A percentile compares a stretch with the other conserved stretches of the same genome.
These are phyloP conservation scores for Apiotrichum sp. DNA, from an alignment of 1,284 basidiomycete genomes.

Conservation along the genomic window DNA sequence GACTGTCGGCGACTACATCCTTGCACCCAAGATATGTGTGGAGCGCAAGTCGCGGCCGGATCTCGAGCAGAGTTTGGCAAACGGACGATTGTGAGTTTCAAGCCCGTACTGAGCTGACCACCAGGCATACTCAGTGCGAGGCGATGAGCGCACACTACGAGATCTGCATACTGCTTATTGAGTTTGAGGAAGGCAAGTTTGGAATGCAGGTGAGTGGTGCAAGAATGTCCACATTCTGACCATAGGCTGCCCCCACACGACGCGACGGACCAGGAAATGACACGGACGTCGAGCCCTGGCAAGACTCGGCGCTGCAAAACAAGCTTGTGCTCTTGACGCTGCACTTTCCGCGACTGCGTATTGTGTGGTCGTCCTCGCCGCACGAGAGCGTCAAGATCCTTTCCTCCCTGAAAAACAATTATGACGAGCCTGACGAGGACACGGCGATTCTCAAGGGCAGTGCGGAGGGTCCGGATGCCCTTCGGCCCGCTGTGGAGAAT, in stretches of 20 bases:
- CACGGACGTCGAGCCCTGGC: slow-evolving; percentile 38
- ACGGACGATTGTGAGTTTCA: slow-evolving; percentile 75
- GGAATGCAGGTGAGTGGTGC: slow-evolving; percentile 63
- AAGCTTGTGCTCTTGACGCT: slow-evolving; percentile 86
- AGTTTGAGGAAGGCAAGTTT: slow-evolving; percentile 98
- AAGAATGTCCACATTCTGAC: slow-evolving; percentile 49
- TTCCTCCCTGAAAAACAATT: slow-evolving; percentile 80
- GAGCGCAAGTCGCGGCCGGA: slow-evolving; percentile 93
- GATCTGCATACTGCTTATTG: slow-evolving; percentile 88
- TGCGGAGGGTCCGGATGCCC: slow-evolving; percentile 13
- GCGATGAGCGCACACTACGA: slow-evolving; percentile 95
- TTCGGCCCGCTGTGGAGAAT: slow-evolving; percentile 34
- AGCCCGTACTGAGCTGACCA: background rate
- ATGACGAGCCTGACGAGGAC: slow-evolving; percentile 71
- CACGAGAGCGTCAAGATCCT: slow-evolving; percentile 89
- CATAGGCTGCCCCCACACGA: background rate
- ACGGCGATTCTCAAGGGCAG: slow-evolving; percentile 73
- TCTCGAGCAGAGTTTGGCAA: slow-evolving; percentile 84
- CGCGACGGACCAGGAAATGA: slow-evolving; percentile 54
- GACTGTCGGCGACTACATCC: slow-evolving; percentile 91
- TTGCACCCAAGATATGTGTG: slow-evolving; percentile 91
- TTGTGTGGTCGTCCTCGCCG: slow-evolving; percentile 96
- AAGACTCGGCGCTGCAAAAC: slow-evolving; percentile 61
- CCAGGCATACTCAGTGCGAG: slow-evolving; percentile 93
- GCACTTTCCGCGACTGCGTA: slow-evolving; percentile 80